phyloP scores from a whole-genome alignment of 495 filamentous ascomycete species.

The Daldinia loculata region DNA sequence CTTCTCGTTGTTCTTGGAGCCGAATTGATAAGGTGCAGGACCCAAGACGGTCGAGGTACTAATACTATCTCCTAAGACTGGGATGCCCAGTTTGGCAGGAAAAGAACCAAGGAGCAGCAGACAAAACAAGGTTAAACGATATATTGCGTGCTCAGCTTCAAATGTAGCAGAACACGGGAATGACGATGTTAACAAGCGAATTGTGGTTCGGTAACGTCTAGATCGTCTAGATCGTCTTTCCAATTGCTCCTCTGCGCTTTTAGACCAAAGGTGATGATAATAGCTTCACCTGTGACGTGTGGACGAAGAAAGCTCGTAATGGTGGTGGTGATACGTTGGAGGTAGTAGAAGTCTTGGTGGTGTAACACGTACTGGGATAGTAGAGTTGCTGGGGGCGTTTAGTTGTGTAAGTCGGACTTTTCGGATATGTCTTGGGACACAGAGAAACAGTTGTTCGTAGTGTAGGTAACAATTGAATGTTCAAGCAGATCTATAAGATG shows the following conservation, averaged over 20 bases:
- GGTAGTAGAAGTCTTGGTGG: conserved; percentile 11
- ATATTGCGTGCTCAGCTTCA: conserved; percentile 27
- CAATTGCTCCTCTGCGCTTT: conserved; percentile 15
- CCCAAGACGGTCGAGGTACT: conserved; percentile 3
- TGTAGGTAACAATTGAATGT: conserved; percentile 23
- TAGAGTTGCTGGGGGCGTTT: conserved; percentile 21
- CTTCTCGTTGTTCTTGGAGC: conserved; percentile 7
- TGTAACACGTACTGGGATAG: conserved; percentile 35
- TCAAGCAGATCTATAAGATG: conserved; percentile 13
- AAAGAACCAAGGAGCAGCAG: conserved; percentile 9
- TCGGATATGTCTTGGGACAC: conserved; percentile 24
- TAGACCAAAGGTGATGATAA: conserved; percentile 23
- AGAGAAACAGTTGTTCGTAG: conserved; percentile 16
- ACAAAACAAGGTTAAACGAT: conserved; percentile 29
- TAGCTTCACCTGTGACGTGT: conserved; percentile 30
- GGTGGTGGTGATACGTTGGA: conserved; percentile 21
- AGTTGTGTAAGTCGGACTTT: conserved; percentile 26
- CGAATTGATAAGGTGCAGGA: conserved; percentile 14
- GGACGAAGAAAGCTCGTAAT: conserved; percentile 17
- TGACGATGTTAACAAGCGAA: conserved; percentile 41
- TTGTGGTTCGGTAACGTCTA: conserved; percentile 38
- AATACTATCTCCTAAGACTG: conserved; percentile 29
- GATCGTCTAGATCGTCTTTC: conserved; percentile 15
- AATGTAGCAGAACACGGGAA: conserved; percentile 39
- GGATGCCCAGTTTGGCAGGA: conserved; percentile 37